Evolutionary conservation across 2,329 filamentous ascomycete genomes (phyloP).

Genomic region (Pseudomassariella vexata): DNA sequence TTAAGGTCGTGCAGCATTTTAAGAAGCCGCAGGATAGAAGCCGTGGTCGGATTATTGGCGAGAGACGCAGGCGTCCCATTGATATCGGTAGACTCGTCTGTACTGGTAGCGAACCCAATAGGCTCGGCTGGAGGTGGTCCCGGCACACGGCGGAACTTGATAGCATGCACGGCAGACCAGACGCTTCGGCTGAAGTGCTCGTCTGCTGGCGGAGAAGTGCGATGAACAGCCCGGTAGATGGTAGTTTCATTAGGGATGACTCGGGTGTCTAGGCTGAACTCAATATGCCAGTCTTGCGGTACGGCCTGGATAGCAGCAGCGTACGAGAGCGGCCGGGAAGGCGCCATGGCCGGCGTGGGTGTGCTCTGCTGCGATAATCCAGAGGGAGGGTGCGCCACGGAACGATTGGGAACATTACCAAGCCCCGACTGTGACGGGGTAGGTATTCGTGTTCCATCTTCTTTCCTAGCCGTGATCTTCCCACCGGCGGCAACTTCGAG

Average conservation of each 20-base stretch:
- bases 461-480: constrained; percentile 84
- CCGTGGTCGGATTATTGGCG: constrained; percentile 75
- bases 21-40: constrained; percentile 80
- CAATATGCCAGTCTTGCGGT: constrained; percentile 94
- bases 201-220: constrained; percentile 41
- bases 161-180: constrained; percentile 84
- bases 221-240: constrained; percentile 90
- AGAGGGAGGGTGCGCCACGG: constrained; percentile 24
- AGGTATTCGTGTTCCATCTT: constrained; percentile 80
- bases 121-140: constrained; percentile 76
- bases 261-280: constrained; percentile 83
- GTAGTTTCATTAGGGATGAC: constrained; percentile 87
- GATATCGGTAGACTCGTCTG: constrained; percentile 43
- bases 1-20: constrained; percentile 91
- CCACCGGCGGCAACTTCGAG: constrained; percentile 83
- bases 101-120: constrained; percentile 51
- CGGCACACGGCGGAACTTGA: constrained; percentile 82
- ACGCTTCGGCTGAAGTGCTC: constrained; percentile 71
- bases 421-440: constrained; percentile 63
- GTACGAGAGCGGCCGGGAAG: constrained; percentile 71
- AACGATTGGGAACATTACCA: constrained; percentile 31
- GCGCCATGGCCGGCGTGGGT: constrained; percentile 35
- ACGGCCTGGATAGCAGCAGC: constrained; percentile 73
- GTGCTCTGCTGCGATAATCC: constrained; percentile 29
- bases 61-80: constrained; percentile 70